These are phyloP conservation scores for Boletus eberwhitei DNA, from an alignment of 768 basidiomycete species.

Conservation along the genomic window DNA sequence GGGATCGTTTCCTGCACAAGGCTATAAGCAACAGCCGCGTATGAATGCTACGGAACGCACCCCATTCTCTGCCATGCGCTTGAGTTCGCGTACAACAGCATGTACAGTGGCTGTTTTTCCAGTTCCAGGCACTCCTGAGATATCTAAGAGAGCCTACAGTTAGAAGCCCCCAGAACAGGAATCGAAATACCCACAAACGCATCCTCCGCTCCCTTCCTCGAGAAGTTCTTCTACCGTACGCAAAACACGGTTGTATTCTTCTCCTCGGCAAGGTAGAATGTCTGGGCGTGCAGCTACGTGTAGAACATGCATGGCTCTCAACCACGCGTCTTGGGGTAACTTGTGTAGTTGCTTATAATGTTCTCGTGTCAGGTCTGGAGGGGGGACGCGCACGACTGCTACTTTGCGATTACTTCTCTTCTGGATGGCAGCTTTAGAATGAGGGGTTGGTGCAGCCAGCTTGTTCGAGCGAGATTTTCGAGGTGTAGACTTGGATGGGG, in stretches of 20 bases:
- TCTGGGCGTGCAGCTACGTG: slow-evolving; percentile 95
- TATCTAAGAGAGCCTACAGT: slow-evolving; percentile 52
- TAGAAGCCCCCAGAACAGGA: not conserved
- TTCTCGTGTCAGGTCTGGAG: slow-evolving; percentile 34
- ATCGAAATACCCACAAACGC: slow-evolving; percentile 66
- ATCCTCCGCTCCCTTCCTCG: slow-evolving; percentile 92
- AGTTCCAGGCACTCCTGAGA: slow-evolving; percentile 97
- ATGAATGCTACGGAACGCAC: slow-evolving; percentile 39
- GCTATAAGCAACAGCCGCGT: not conserved
- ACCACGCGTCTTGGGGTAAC: slow-evolving; percentile 73
- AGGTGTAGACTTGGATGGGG: slow-evolving; percentile 33
- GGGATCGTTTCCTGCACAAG: slow-evolving; percentile 77
- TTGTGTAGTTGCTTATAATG: slow-evolving; percentile 42
- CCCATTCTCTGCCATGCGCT: slow-evolving; percentile 78
- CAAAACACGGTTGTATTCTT: slow-evolving; percentile 76
- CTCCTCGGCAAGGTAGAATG: slow-evolving; percentile 81
- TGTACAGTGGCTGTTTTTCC: slow-evolving; percentile 99
- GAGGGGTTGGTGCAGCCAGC: slow-evolving; percentile 65
- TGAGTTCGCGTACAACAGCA: slow-evolving; percentile 84
- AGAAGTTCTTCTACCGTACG: slow-evolving; percentile 77
- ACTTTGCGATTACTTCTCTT: slow-evolving; percentile 37
- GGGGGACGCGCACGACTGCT: slow-evolving; percentile 32
- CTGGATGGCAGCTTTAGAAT: slow-evolving; percentile 66
- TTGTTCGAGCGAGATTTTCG: slow-evolving; percentile 36
- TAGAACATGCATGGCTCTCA: slow-evolving; percentile 84